Base-by-base conservation (phyloP, 148 eudicot species). In the Tetragonia tetragonoides region DNA sequence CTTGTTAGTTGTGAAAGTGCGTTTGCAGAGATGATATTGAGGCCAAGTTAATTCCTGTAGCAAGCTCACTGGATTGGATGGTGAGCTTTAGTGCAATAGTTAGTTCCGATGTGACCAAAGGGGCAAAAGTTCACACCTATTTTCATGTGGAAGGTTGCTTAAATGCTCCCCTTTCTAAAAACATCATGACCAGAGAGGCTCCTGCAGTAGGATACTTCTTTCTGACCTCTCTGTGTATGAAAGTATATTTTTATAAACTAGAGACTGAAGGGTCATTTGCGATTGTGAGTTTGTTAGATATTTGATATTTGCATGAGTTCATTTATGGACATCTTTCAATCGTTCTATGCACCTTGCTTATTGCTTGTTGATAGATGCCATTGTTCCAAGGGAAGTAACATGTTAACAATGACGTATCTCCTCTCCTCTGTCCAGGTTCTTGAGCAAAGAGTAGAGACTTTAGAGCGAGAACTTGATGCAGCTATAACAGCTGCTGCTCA, bases 401-500 rank as follows among this genome's bases (percentile, higher is more conserved):
- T 54, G 3, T 82, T 64, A 70, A 34, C 60, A 47, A 51, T 53
- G 38, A 39, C 59, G 18, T 60, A 63, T 41, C 34, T 51, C 16
- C 15, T 15, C 11, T 77, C 20, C 59, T 59, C 12, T 78, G 53
- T 63, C 2, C 87, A 95, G 97, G 89, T 88, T 77, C 93, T 93
- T 81, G 97, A 91, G 85, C 97, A 95, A 81, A 90, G 99, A 76
- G 99, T 95, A 28, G 94, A 86, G 83, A 90, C 92, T 23, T 84
- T 95, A 80, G 97, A 95, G 79, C 82, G 97, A 71, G 97, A 93
- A 79, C 92, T 93, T 62, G 97, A 95, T 85, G 86, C 94, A 82
- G 88, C 97, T 56, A 95, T 95, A 11, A 91, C 99, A 59, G 97
- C 97, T 66, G 89, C 99, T 75, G 97, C 99, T 64, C 97, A 81